phyloP scores from a whole-genome alignment of 768 basidiomycete genomes.

The Agrocybe chaxingu region DNA sequence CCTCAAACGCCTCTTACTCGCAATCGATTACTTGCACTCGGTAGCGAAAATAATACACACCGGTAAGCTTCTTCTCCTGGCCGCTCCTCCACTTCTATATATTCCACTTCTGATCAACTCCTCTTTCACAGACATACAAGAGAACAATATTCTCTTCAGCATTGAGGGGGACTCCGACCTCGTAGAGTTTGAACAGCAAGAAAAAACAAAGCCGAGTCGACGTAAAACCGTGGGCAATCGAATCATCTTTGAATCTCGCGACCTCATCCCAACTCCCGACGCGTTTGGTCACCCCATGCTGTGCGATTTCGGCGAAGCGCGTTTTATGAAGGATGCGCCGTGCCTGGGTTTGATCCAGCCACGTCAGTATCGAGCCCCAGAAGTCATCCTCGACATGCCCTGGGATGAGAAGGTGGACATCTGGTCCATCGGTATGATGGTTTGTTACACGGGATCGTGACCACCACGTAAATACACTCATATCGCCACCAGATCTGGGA shows the following conservation, averaged over 20 bases:
- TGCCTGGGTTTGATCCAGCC: background rate
- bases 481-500: too few relatives aligned
- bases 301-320: conserved; percentile 12
- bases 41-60: conserved; percentile 12
- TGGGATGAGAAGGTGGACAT: conserved; percentile 11
- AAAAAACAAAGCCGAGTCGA: conserved; percentile 5
- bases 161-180: conserved; percentile 2
- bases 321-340: background rate
- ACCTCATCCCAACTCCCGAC: background rate
- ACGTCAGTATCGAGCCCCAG: conserved; percentile 9
- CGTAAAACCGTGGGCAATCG: conserved; percentile 14
- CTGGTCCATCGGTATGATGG: conserved; percentile 13
- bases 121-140: conserved; percentile 8
- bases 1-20: conserved; percentile 6
- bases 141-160: conserved; percentile 10
- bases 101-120: too few relatives aligned
- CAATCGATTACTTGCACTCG: conserved; percentile 10
- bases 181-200: conserved; percentile 9
- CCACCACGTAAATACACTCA: too few relatives aligned
- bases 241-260: conserved; percentile 9
- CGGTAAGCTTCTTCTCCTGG: background rate
- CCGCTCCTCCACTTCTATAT: too few relatives aligned
- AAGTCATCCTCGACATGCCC: conserved; percentile 13
- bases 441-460: background rate
- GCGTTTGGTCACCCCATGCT: conserved; percentile 2